phyloP scores from a whole-genome alignment of 257 asterid genomes.

The Salvia splendens region DNA sequence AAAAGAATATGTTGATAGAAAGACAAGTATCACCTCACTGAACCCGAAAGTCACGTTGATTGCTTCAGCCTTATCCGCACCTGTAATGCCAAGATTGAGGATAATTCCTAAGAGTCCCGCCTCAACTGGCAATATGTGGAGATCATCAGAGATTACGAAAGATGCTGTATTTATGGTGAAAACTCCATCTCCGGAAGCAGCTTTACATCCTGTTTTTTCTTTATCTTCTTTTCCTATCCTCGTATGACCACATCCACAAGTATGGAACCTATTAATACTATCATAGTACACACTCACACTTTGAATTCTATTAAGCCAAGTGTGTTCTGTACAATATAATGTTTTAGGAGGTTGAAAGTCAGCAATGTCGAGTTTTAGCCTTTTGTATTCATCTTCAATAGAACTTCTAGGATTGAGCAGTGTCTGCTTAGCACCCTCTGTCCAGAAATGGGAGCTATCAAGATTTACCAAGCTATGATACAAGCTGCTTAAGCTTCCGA shows the following conservation, averaged over 20 bases:
- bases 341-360: slow-evolving; percentile 1
- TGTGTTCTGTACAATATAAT: background rate
- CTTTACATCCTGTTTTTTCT: background rate
- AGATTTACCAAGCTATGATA: slow-evolving; percentile 6
- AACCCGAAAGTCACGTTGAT: background rate
- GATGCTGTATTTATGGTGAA: background rate
- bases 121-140: slow-evolving; percentile 5
- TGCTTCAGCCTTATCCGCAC: background rate
- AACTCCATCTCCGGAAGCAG: background rate
- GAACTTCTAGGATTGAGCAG: slow-evolving; percentile 18
- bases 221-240: background rate
- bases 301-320: background rate
- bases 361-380: background rate
- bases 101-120: background rate
- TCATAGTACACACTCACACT: slow-evolving; percentile 3
- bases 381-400: background rate
- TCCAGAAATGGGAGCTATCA: background rate
- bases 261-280: background rate
- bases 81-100: background rate
- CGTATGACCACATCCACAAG: too few species aligned
- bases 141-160: slow-evolving; percentile 27
- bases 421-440: background rate
- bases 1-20: too few species aligned
- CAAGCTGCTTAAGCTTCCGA: slow-evolving; percentile 33
- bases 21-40: background rate